Evolutionary conservation across 306 rosid genomes (phyloP), one percentile per base, ranked within the genome.

Genomic region (Inga laurina): DNA sequence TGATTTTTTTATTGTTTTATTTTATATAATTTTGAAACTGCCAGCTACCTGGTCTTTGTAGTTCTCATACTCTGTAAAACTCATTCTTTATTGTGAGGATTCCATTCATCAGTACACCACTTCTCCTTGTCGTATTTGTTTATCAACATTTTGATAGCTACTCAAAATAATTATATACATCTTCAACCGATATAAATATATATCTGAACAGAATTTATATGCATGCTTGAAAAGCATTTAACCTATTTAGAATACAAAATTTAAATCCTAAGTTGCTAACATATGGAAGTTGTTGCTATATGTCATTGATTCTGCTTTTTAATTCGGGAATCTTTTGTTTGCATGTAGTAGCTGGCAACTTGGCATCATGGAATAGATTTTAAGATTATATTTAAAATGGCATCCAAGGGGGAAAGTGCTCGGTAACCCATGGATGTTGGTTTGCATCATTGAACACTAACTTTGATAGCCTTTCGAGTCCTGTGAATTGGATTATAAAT

Each of bases 61-160:
- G 27, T 39, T 56, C 41, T 66, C 70, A 56, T 66, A 45, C 79
- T 79, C 27, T n/a, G 74, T 80, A n/a, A 51, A 46, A 78, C 30
- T 77, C 74, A 30, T 67, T 72, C 46, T 46, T 74, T 51, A 56
- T 49, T 74, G 19, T 43, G 65, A 80, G 41, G 56, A 24, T 51
- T 79, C 66, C 35, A 14, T 52, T 75, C 43, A 43, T n/a, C 37
- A 62, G 21, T 59, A 14, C 54, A 62, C 43, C 35, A 74, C 13
- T 74, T 65, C 64, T 71, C 21, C 22, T 52, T 54, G 24, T 54
- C 2, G 8, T 14, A 18, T 19, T 21, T 18, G 61, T 54, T 2
- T 19, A 16, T 16, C 8, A n/a, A 19, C 61, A 54, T 19, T 18
- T 10, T 54, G 3, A 54, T 9, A 54, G 61, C n/a, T 54, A 49